Evolutionary conservation across 2,329 filamentous ascomycete genomes (phyloP), one percentile per base, ranked within the genome.

Genomic region (Paraphaeosphaeria sporulosa): DNA sequence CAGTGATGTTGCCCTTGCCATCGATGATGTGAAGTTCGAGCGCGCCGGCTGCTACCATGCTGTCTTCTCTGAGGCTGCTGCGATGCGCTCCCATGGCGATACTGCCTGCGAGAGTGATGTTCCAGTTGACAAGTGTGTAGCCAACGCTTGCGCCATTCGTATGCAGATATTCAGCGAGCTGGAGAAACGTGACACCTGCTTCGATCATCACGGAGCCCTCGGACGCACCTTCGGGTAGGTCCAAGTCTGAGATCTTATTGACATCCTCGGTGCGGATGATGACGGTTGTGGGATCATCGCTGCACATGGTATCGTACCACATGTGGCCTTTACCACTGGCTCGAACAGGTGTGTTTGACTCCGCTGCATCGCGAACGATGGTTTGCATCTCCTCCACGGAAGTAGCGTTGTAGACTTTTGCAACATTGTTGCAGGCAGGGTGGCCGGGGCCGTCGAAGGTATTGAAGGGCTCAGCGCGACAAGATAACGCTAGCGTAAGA

Each of bases 271-370:
- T 82, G 64, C 80, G 80, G 43, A 85, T 66, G 50, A 85, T 81
- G 64, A 84, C 71, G 2, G 83, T 85, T 47, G 71, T 67, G 27
- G 76, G 71, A 59, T 82, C 75, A 68, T 84, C 82, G 46, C 80
- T 80, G 72, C 83, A 85, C 78, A 84, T 83, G 34, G 83, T 85
- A 64, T 85, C 82, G 67, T 84, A 85, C 82, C 83, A 83, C 78
- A 83, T 83, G 66, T 84, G 83, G 2, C 81, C 83, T 65, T 84
- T 84, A 2, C 81, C 83, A 3, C 77, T 81, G 12, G 82, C 82
- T 48, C 83, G 79, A 27, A 85, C 77, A 3, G 79, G 79, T 13
- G 77, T 77, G 30, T 77, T 77, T 9, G 74, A 70, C 7, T 71
- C 70, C 25, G 77, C 71, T 15, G 82, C 80, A 27, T 76, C 68